A percentile compares a stretch with the other conserved stretches of the same genome.
These are phyloP conservation scores for Clarireedia homoeocarpa DNA, from an alignment of 2,329 filamentous ascomycete species.

Conservation along the genomic window DNA sequence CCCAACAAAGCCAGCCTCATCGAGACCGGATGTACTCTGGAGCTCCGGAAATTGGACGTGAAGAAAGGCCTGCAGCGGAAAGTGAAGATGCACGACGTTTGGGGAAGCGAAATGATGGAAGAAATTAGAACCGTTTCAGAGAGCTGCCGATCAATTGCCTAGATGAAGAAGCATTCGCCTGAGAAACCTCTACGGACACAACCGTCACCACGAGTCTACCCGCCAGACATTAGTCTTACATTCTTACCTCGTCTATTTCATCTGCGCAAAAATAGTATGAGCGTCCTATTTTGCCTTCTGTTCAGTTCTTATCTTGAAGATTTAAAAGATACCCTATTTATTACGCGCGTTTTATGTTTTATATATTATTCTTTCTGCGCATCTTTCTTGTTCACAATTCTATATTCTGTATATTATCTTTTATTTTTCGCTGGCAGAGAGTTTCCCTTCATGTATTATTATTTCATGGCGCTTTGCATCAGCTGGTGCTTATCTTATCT, in stretches of 20 bases:
- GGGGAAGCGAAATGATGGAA: slow-evolving; percentile 27
- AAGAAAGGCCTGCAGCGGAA: slow-evolving; percentile 18
- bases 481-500: not conserved
- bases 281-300: not conserved
- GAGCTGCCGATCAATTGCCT: slow-evolving; percentile 11
- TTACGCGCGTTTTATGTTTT: slow-evolving; percentile 1
- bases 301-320: slow-evolving; percentile 4
- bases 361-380: slow-evolving; percentile 1
- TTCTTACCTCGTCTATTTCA: slow-evolving; percentile 1
- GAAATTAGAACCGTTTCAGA: slow-evolving; percentile 28
- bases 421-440: slow-evolving; percentile 1
- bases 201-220: not conserved
- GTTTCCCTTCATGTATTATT: slow-evolving; percentile 7
- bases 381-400: not conserved
- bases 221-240: slow-evolving; percentile 1
- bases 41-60: slow-evolving; percentile 1
- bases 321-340: slow-evolving; percentile 9
- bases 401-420: slow-evolving; percentile 6
- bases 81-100: slow-evolving; percentile 25
- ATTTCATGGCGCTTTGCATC: not conserved
- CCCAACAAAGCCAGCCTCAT: slow-evolving; percentile 20
- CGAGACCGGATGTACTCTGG: slow-evolving; percentile 8
- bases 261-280: not conserved
- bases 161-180: not conserved
- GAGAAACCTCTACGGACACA: not conserved